Base-by-base conservation (phyloP, 2,329 filamentous ascomycete genomes). In the Botrytis squamosa region DNA sequence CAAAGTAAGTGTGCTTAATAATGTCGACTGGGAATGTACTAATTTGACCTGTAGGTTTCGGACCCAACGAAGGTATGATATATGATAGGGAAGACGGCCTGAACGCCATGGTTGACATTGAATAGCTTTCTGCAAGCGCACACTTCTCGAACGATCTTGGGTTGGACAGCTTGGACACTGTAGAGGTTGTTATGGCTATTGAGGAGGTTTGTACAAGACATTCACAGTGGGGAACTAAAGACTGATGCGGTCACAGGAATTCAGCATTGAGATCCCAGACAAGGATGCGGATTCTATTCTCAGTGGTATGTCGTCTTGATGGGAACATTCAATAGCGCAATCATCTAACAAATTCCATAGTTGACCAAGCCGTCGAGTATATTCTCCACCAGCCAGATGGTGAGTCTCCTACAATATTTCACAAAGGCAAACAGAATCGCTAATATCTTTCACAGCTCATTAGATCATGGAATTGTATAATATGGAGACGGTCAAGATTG, bases 121-220 rank as follows among this genome's bases (percentile, higher is more conserved):
- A 55, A 75, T 80, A 98, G 95, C 93, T 99, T 83, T 93, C 91
- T 81, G 85, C 89, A 77, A 88, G 86, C 71, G 92, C 95, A 74
- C 95, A 98, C 89, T 99, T 99, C 86, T 89, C 94, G 83, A 98
- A 98, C 84, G 95, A 99, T 85, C 92, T 99, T 77, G 96, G 95
- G 78, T 88, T 99, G 81, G 96, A 99, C 87, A 97, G 93, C 86
- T 89, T 99, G 84, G 96, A 99, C 84, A 98, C 96, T 77, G 96
- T 99, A 77, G 96, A 99, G 88, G 96, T 99, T 79, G 96, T 99
- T 81, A 99, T 99, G 96, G 96, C 96, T 78, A 98, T 99, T 85
- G 96, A 99, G 89, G 96, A 99, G 91, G 92, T 94, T 79, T 72
- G 77, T 76, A 71, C 74, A 66, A 25, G 44, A 29, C 14, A 42